Conservation (phyloP, 176 grass and related monocot species). For the Aegilops umbellulata region DNA sequence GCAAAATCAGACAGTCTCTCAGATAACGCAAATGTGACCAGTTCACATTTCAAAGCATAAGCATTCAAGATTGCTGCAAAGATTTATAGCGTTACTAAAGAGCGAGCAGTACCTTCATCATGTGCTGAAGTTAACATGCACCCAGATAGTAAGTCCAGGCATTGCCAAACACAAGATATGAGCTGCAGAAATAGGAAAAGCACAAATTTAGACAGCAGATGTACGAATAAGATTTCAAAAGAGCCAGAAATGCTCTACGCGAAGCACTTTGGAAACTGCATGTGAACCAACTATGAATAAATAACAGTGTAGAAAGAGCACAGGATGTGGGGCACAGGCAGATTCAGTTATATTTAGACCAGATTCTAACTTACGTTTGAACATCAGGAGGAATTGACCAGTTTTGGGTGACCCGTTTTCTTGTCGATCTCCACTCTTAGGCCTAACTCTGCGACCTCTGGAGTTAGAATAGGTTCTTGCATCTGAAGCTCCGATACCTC, state of each 20-base stretch:
- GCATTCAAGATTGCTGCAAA: not conserved
- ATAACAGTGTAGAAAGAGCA: not conserved
- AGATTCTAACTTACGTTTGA: slow-evolving; percentile 13
- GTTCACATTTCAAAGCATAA: not conserved
- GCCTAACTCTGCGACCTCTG: slow-evolving; percentile 69
- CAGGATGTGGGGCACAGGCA: not conserved
- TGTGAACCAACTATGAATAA: not conserved
- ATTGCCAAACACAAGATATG: not conserved
- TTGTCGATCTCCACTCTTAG: slow-evolving; percentile 83
- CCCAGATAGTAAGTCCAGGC: not conserved
- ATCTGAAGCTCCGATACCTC: slow-evolving; percentile 70
- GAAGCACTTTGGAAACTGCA: not conserved
- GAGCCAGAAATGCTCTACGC: not conserved
- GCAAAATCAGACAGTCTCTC: slow-evolving; percentile 27
- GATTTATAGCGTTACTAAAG: not conserved
- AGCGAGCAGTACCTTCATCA: not conserved
- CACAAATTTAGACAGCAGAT: slow-evolving; percentile 1
- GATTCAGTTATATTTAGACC: not conserved
- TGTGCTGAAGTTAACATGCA: not conserved
- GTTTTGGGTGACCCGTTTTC: slow-evolving; percentile 55
- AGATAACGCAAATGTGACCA: not conserved
- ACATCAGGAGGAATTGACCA: slow-evolving; percentile 75
- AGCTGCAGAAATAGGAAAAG: not conserved
- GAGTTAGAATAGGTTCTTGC: slow-evolving; percentile 75
- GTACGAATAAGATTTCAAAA: not conserved